Evolutionary conservation across 129 eudicot genomes (phyloP).

Genomic region (Logfia minima): DNA sequence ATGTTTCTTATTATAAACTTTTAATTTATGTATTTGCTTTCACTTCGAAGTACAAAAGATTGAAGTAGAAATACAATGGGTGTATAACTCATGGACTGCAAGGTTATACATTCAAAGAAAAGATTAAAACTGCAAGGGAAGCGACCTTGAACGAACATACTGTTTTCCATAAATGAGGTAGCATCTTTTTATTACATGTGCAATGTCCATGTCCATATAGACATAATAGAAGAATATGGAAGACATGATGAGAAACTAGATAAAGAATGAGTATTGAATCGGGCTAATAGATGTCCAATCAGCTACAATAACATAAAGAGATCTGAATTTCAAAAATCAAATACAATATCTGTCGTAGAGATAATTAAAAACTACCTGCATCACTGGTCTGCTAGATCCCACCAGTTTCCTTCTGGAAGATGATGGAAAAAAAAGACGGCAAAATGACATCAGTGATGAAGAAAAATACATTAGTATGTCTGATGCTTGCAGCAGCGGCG

Average conservation of each 20-base stretch:
- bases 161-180: not conserved
- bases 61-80: too few relatives aligned
- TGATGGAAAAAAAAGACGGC: conserved; percentile 5
- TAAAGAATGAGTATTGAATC: not conserved
- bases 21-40: too few relatives aligned
- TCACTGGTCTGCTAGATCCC: conserved; percentile 25
- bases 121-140: not conserved
- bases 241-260: conserved; percentile 4
- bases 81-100: not conserved
- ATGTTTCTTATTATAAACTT: too few relatives aligned
- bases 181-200: not conserved
- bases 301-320: conserved; percentile 8
- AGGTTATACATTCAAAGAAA: not conserved
- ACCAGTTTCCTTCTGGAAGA: conserved; percentile 41
- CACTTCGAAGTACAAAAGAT: too few relatives aligned
- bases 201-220: not conserved
- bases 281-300: not conserved
- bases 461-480: conserved; percentile 1
- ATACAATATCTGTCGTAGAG: not conserved
- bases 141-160: not conserved
- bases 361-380: conserved; percentile 43
- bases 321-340: not conserved
- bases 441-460: conserved; percentile 6
- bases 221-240: not conserved
- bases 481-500: conserved; percentile 11